Conservation (phyloP, 1,284 basidiomycete genomes). For the Ceratobasidium papillatum region DNA sequence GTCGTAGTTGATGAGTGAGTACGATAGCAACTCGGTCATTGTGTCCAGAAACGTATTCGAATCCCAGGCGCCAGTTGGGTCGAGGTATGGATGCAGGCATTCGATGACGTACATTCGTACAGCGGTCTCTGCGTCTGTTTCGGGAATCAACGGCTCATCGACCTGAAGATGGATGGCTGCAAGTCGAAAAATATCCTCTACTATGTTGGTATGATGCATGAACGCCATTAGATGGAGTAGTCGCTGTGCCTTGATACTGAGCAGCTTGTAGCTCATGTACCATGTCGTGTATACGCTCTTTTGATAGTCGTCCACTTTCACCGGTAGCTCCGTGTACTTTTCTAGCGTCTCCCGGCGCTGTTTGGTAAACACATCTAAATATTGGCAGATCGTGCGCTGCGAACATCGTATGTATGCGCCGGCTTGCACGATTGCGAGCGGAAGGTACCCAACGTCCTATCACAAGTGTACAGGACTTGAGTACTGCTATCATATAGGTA, state of each 20-base stretch:
- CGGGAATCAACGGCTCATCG: background rate
- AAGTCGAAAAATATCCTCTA: background rate
- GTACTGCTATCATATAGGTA: background rate
- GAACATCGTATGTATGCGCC: background rate
- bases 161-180: background rate
- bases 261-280: too few relatives aligned
- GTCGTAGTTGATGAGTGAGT: slow-evolving; percentile 5
- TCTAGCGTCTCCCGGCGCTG: background rate
- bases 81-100: background rate
- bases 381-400: background rate
- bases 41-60: background rate
- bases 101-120: background rate
- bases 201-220: background rate
- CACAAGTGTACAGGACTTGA: background rate
- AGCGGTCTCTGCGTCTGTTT: background rate
- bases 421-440: slow-evolving; percentile 33
- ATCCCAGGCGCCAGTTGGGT: background rate
- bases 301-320: background rate
- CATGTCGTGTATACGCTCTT: background rate
- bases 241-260: background rate
- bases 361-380: background rate
- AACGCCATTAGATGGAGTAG: background rate
- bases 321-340: background rate
- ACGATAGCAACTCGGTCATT: background rate
- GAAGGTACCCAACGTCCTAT: background rate